Evolutionary conservation across 805 yeast species (phyloP).

Genomic region (Spencermartinsiella europaea): DNA sequence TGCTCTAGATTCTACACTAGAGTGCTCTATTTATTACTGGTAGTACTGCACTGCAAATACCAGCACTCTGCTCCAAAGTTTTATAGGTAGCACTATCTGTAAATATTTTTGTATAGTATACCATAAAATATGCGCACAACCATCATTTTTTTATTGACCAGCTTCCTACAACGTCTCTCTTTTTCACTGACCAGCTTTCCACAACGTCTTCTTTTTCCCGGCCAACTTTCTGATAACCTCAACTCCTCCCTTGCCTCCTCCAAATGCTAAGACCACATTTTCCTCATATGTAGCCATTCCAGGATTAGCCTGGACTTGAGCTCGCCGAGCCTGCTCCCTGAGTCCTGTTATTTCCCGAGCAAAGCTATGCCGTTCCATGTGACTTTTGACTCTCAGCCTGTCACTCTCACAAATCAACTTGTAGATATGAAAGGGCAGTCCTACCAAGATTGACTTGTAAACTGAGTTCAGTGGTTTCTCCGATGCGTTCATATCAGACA

Average conservation of each 20-base stretch:
- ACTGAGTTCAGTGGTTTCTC: conserved; percentile 15
- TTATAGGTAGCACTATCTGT: too few species aligned
- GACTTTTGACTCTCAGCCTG: conserved; percentile 21
- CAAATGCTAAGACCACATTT: conserved; percentile 33
- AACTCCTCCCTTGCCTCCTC: conserved; percentile 33
- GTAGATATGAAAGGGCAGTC: conserved; percentile 27
- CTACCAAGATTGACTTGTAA: conserved; percentile 17
- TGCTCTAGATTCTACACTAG: too few species aligned
- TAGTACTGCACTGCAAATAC: too few species aligned
- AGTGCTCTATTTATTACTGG: too few species aligned
- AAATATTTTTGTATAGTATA: too few species aligned
- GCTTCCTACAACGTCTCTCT: too few species aligned
- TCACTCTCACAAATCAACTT: conserved; percentile 29
- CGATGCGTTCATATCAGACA: conserved; percentile 15
- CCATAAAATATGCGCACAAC: too few species aligned
- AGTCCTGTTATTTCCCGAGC: conserved; percentile 27
- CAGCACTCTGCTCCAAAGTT: too few species aligned
- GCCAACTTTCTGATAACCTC: conserved; percentile 22
- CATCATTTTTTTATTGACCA: too few species aligned
- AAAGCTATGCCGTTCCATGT: conserved; percentile 30
- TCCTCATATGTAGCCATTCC: conserved; percentile 24
- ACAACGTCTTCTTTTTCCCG: conserved; percentile 21
- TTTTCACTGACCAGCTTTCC: conserved; percentile 22
- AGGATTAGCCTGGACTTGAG: background rate
- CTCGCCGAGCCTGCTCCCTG: conserved; percentile 23